Percentiles rank a stretch among this genome's conserved stretches.
Conservation (phyloP, 176 grass and related monocot genomes). For the Ananas comosus region DNA sequence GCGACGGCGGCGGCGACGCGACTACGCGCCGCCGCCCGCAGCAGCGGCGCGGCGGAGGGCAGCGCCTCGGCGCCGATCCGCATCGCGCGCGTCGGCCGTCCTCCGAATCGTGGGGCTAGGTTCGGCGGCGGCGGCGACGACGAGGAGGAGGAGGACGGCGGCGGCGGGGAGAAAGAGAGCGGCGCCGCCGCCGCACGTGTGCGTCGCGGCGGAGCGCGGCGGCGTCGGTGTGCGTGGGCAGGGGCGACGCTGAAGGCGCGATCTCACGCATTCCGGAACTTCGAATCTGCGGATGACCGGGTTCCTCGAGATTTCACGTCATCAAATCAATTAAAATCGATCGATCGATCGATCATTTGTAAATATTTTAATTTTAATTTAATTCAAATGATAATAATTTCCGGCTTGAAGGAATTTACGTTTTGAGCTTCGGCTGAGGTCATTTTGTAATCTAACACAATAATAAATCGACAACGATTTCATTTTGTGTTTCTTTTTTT, state of each 20-base stretch:
- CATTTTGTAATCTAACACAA: too few species aligned
- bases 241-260: conserved; percentile 70
- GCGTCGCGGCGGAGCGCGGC: conserved; percentile 8
- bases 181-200: conserved; percentile 40
- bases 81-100: not conserved
- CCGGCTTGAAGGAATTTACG: too few species aligned
- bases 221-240: conserved; percentile 57
- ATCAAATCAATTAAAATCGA: not conserved
- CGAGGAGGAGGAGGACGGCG: not conserved
- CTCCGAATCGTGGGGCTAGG: conserved; percentile 32
- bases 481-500: too few species aligned
- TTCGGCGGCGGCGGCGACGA: not conserved
- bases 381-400: too few species aligned
- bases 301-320: conserved; percentile 53
- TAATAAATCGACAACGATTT: too few species aligned
- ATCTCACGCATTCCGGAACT: conserved; percentile 51
- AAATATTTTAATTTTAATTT: too few species aligned
- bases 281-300: conserved; percentile 57
- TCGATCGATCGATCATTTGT: too few species aligned
- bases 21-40: not conserved
- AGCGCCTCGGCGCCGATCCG: not conserved
- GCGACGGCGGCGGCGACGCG: not conserved
- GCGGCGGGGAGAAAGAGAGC: not conserved
- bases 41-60: not conserved
- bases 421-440: too few species aligned